Percentiles rank a stretch among this genome's conserved stretches.
Conservation (phyloP, 768 basidiomycete genomes). For the Lyophyllum atratum region DNA sequence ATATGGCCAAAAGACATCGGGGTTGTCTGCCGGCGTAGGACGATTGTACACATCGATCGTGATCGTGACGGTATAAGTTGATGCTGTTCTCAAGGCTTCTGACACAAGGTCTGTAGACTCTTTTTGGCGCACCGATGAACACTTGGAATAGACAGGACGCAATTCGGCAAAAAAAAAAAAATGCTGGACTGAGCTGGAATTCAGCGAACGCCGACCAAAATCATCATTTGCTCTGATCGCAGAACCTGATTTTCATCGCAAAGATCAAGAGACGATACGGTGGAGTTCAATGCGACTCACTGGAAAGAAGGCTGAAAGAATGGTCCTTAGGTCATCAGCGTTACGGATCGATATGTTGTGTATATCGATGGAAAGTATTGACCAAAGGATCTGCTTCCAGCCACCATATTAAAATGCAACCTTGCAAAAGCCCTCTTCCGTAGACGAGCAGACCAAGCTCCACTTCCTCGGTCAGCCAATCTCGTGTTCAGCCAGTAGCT, state of each 20-base stretch:
- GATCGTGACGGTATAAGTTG: too few relatives aligned
- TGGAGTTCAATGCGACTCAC: neutral
- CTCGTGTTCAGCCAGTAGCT: constrained; percentile 94
- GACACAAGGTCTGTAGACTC: too few relatives aligned
- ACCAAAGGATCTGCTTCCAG: too few relatives aligned
- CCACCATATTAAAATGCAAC: neutral
- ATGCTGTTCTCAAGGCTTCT: too few relatives aligned
- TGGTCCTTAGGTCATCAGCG: neutral
- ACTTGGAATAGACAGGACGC: too few relatives aligned
- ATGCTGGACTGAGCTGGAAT: too few relatives aligned
- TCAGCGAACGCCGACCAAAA: neutral
- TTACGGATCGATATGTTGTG: neutral
- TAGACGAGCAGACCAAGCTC: neutral
- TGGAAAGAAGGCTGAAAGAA: neutral
- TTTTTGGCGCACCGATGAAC: too few relatives aligned
- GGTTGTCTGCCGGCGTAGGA: too few relatives aligned
- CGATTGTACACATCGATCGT: too few relatives aligned
- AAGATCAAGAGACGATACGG: neutral
- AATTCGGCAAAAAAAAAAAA: too few relatives aligned
- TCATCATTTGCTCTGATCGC: neutral
- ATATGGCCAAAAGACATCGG: too few relatives aligned
- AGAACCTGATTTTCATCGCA: neutral
- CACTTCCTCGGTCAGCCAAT: constrained; percentile 49
- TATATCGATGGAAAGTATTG: neutral
- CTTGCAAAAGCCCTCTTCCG: neutral